These are phyloP conservation scores for Pythium vanterpoolii DNA, from an alignment of 352 stramenopile genomes.

Conservation along the genomic window DNA sequence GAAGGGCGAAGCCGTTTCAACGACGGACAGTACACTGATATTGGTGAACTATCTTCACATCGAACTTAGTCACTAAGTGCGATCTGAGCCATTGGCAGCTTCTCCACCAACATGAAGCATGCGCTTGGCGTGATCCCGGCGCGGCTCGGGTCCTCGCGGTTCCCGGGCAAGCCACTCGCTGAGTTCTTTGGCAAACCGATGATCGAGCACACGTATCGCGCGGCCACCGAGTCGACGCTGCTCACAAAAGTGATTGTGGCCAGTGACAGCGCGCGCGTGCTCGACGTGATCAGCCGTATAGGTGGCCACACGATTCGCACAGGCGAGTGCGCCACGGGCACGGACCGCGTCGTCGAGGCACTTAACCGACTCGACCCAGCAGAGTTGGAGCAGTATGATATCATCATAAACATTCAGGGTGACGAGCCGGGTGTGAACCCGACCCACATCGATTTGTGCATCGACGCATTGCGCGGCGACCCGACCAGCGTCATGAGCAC, in stretches of 20 bases:
- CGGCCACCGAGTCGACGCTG: constrained; percentile 39
- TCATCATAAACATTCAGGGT: constrained; percentile 84
- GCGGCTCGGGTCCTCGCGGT: constrained; percentile 66
- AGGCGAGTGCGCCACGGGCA: constrained; percentile 62
- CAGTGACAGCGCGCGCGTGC: constrained; percentile 66
- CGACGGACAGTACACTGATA: constrained; percentile 1
- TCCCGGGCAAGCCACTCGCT: constrained; percentile 73
- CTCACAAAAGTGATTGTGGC: constrained; percentile 76
- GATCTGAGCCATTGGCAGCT: neutral
- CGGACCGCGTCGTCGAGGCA: constrained; percentile 70
- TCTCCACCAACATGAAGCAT: constrained; percentile 36
- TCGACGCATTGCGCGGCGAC: constrained; percentile 51
- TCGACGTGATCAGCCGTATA: constrained; percentile 39
- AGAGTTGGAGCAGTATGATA: constrained; percentile 56
- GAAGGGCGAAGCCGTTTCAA: constrained; percentile 6
- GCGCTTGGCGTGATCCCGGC: constrained; percentile 78
- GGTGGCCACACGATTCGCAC: constrained; percentile 60
- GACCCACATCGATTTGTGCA: constrained; percentile 66
- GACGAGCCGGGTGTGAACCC: constrained; percentile 82
- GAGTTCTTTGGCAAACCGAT: constrained; percentile 80
- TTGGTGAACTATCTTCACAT: neutral
- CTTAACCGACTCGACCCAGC: constrained; percentile 35
- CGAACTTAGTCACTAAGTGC: neutral
- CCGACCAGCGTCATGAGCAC: constrained; percentile 70
- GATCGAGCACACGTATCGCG: constrained; percentile 82